Base-by-base conservation (phyloP, 805 yeast species). In the Pichia rugopelliculosa region DNA sequence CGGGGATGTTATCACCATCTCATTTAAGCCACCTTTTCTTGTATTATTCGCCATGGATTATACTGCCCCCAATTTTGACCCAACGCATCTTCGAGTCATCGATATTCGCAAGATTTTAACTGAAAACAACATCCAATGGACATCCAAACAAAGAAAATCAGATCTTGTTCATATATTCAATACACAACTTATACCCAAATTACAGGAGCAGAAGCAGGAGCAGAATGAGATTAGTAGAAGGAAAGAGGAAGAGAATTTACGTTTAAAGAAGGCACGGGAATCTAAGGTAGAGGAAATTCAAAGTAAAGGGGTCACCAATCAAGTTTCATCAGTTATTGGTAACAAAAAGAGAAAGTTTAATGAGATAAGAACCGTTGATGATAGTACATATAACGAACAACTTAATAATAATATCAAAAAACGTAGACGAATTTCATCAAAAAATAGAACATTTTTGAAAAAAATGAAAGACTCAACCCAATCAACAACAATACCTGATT, bases 91-190 rank as follows among this genome's bases (percentile, higher is more conserved):
- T 49, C 79, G 78, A 50, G 83, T 85, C 23, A 77, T 84, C 6
- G 80, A 84, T 50, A 70, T 89, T 57, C 75, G 87, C 56, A 70
- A 75, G 24, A 70, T 86, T 20, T 68, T 90, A 39, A 61, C 66
- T 10, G 75, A 73, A 41, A 73, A 86, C 59, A 71, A 74, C n/a
- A 68, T 88, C 15, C 59, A 60, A 0, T 77, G 71, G 59, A 69
- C 82, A 0, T 64, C 81, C 1, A 69, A 71, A 42, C 78, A 84
- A 10, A 84, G 80, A 58, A 89, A 90, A 62, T 70, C 77, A 3
- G 78, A 76, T 21, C 70, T 88, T 48, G 62, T 86, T 13, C 38
- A 47, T n/a, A 25, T 57, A 18, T 47, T 56, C 20, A 27, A 37
- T 12, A 41, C 46, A 6, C 45, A 52, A 24, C 26, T 49, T 7